Conservation (phyloP, 108 stramenopile species). For the Nitzschia putrida region DNA sequence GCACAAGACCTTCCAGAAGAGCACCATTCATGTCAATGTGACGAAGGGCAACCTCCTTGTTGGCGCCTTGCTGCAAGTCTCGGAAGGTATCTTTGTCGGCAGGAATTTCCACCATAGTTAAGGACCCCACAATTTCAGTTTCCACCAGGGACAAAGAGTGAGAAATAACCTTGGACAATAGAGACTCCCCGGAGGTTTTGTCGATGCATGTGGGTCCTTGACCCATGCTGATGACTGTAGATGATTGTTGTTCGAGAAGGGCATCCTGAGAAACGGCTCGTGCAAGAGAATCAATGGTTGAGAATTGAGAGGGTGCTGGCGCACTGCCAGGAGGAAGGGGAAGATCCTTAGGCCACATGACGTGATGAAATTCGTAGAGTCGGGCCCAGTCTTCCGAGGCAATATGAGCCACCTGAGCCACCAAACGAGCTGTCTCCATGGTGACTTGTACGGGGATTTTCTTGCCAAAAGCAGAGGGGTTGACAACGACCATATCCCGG, state of each 20-base stretch:
- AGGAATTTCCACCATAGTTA: slow-evolving; percentile 53
- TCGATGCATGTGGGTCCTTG: slow-evolving; percentile 22
- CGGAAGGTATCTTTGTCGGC: slow-evolving; percentile 50
- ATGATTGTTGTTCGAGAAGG: slow-evolving; percentile 36
- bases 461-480: slow-evolving; percentile 75
- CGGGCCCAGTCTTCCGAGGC: slow-evolving; percentile 56
- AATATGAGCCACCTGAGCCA: slow-evolving; percentile 60
- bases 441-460: slow-evolving; percentile 59
- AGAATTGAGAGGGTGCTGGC: background rate
- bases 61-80: slow-evolving; percentile 44
- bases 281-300: slow-evolving; percentile 29
- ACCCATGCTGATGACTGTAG: slow-evolving; percentile 29
- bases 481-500: slow-evolving; percentile 70
- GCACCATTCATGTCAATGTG: slow-evolving; percentile 45
- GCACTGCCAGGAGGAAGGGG: background rate
- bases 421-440: slow-evolving; percentile 73
- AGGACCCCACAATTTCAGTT: slow-evolving; percentile 16
- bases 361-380: slow-evolving; percentile 52
- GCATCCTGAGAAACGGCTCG: slow-evolving; percentile 46
- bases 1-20: slow-evolving; percentile 50
- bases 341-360: slow-evolving; percentile 45
- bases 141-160: slow-evolving; percentile 24
- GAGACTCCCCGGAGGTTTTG: background rate
- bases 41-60: slow-evolving; percentile 4
- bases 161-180: slow-evolving; percentile 21